Conservation (phyloP, 495 filamentous ascomycete genomes). For the Hyaloscypha variabilis region DNA sequence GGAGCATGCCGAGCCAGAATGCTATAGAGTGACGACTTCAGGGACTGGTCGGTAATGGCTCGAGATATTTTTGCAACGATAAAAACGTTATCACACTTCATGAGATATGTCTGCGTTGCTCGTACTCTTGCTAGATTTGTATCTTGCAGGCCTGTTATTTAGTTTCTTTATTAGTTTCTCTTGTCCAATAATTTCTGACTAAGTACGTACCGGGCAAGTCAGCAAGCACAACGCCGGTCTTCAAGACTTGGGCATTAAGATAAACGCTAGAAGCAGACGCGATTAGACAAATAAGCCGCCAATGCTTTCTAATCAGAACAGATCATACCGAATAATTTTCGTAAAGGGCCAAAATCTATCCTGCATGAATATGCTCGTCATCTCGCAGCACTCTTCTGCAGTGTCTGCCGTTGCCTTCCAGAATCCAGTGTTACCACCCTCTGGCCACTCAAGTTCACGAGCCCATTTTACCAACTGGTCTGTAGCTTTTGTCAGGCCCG, state of each 20-base stretch:
- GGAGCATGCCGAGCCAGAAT: conserved; percentile 25
- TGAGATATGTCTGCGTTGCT: conserved; percentile 35
- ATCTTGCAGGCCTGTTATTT: conserved; percentile 28
- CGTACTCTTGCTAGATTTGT: conserved; percentile 35
- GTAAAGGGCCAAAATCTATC: conserved; percentile 37
- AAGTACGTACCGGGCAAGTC: conserved; percentile 29
- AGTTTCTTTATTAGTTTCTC: conserved; percentile 7
- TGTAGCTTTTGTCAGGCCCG: conserved; percentile 18
- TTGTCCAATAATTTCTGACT: background rate
- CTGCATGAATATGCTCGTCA: conserved; percentile 34
- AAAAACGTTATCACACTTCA: conserved; percentile 35
- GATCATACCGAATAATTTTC: conserved; percentile 35
- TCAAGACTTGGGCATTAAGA: conserved; percentile 34
- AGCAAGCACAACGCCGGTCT: conserved; percentile 33
- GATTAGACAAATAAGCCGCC: conserved; percentile 3
- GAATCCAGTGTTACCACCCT: conserved; percentile 26
- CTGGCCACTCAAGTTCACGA: conserved; percentile 30
- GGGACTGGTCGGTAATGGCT: conserved; percentile 32
- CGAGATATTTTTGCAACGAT: conserved; percentile 34
- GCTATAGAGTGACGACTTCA: conserved; percentile 29
- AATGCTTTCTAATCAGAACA: background rate
- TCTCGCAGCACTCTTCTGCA: conserved; percentile 34
- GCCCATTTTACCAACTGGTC: conserved; percentile 27
- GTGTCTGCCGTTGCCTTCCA: conserved; percentile 33
- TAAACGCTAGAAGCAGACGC: conserved; percentile 28